Evolutionary conservation across 163 green algal species (phyloP), one percentile per base, ranked within the genome.

Genomic region (Scenedesmus sp.): DNA sequence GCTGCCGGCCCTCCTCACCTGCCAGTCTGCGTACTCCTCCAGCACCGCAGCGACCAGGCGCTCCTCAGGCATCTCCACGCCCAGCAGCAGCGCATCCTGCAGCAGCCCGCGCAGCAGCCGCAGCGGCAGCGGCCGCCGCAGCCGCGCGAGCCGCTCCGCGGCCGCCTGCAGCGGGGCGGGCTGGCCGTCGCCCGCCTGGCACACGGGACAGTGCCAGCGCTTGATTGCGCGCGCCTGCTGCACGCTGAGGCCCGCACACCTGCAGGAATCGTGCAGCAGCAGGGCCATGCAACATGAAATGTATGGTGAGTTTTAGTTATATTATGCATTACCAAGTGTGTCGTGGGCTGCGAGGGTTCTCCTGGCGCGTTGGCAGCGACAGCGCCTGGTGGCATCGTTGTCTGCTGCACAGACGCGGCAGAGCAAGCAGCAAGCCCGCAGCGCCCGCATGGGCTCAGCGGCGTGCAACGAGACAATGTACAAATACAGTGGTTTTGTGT

Each of bases 191-290:
- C 72, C 83, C 1, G 91, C 92, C 0, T 30, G 20, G 72, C 92
- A 94, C 65, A 94, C 68, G 10, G 92, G 92, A 35, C 92, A 94
- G 16, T 49, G 35, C 92, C 92, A 94, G 16, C 76, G 61, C 51
- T 76, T 84, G 42, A 84, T 51, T 20, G 81, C 73, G 53, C 87
- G 73, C 3, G 89, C 89, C 30, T 24, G 30, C 12, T 18, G 22
- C 7, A 44, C 33, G 15, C n/a, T 80, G 0, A 92, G 35, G 18
- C 88, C 79, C 20, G 49, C 81, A 70, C 80, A 91, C 59, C 59
- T 72, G 59, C 20, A 72, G 59, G 20, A 10, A n/a, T n/a, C n/a
- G n/a, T n/a, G 49, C 49, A 56, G 49, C 49, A 56, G 49, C 49
- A 56, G 49, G 12, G 15, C 12, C 49, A 56, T n/a, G 49, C 49